A percentile compares a stretch with the other conserved stretches of the same genome.
Conservation (phyloP, 441 rosid species). For the Populus hybrid region DNA sequence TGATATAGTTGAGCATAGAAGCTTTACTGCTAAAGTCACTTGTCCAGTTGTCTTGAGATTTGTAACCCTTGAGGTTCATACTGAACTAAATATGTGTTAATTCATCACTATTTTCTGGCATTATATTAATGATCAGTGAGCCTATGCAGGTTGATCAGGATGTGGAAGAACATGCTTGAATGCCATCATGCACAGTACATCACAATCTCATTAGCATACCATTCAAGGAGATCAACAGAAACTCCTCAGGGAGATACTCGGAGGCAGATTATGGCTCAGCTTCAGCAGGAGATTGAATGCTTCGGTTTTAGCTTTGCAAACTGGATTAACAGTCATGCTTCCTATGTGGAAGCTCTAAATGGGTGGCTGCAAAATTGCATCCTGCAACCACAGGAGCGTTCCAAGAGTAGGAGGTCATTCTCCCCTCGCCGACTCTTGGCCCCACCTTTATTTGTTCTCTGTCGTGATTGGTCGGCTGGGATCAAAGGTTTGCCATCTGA, state of each 20-base stretch:
- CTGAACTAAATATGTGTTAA: neutral
- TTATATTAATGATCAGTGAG: neutral
- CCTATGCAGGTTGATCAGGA: constrained; percentile 63
- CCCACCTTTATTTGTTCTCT: constrained; percentile 79
- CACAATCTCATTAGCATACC: constrained; percentile 88
- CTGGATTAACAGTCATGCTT: constrained; percentile 62
- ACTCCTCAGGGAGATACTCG: constrained; percentile 35
- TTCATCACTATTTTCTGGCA: neutral
- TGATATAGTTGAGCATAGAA: too few relatives aligned
- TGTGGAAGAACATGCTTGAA: constrained; percentile 97
- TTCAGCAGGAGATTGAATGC: constrained; percentile 66
- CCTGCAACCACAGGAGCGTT: constrained; percentile 66
- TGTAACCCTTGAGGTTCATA: too few relatives aligned
- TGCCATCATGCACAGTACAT: constrained; percentile 93
- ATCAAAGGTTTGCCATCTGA: constrained; percentile 61
- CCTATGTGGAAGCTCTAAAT: constrained; percentile 69
- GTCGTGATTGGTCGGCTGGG: constrained; percentile 77
- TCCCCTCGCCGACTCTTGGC: constrained; percentile 71
- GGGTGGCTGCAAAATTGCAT: constrained; percentile 86
- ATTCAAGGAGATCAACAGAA: constrained; percentile 47
- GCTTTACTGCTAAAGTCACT: too few relatives aligned
- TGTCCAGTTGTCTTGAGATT: too few relatives aligned
- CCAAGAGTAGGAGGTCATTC: constrained; percentile 56
- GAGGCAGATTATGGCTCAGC: constrained; percentile 52
- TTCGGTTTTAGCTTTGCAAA: constrained; percentile 78